phyloP scores from a whole-genome alignment of 257 asterid genomes.

The Solanum medicagineum region DNA sequence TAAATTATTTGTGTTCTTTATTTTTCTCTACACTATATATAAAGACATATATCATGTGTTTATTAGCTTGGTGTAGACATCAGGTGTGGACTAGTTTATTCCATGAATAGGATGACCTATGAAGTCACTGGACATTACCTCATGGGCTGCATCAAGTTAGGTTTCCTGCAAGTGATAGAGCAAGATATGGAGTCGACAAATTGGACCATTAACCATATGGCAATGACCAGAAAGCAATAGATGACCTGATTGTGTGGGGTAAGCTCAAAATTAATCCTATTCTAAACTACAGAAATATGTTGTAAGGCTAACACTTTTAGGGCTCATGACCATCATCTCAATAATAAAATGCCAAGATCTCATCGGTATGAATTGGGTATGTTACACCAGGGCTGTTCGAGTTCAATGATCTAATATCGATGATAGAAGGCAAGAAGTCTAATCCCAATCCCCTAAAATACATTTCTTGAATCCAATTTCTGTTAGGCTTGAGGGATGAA shows the following conservation, averaged over 20 bases:
- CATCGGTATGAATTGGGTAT: neutral
- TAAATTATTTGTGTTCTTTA: too few species aligned
- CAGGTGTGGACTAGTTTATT: neutral
- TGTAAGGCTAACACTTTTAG: neutral
- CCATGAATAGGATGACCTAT: neutral
- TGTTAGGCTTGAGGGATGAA: neutral
- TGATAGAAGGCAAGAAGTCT: neutral
- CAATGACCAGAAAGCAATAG: neutral
- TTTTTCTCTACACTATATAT: too few species aligned
- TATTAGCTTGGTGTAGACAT: neutral
- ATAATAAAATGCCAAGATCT: neutral
- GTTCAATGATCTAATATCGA: neutral
- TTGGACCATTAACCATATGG: neutral
- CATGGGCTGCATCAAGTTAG: neutral
- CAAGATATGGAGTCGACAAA: neutral
- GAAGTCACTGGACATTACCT: neutral
- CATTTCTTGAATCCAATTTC: neutral
- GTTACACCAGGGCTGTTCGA: neutral
- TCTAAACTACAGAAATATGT: neutral
- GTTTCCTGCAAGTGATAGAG: neutral
- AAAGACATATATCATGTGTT: neutral
- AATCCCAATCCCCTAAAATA: neutral
- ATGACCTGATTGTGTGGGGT: neutral
- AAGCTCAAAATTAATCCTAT: neutral
- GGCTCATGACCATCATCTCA: neutral